A percentile compares a stretch with the other conserved stretches of the same genome.
phyloP scores from a whole-genome alignment of 768 basidiomycete species.

The Panus rudis region DNA sequence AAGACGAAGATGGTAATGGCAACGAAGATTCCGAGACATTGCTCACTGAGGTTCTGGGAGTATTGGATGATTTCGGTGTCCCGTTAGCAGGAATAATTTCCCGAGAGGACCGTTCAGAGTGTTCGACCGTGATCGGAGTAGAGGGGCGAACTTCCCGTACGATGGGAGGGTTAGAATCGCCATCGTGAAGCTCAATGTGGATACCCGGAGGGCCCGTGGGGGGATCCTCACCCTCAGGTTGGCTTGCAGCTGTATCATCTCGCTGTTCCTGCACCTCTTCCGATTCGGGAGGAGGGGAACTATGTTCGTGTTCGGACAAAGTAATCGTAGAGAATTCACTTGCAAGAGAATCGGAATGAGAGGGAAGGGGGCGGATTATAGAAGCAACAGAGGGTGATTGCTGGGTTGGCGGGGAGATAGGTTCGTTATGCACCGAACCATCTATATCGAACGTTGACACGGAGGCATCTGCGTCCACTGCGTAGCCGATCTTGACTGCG shows the following conservation, averaged over 20 bases:
- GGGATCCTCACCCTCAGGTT: no score
- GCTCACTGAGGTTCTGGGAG: conserved; percentile 3
- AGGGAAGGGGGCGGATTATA: conserved; percentile 11
- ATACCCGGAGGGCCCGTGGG: conserved; percentile 14
- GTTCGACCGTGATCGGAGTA: neutral
- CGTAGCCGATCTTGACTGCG: conserved; percentile 28
- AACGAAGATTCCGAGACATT: conserved; percentile 17
- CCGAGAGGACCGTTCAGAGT: conserved; percentile 4
- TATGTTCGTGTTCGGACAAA: conserved; percentile 4
- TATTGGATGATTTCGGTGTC: conserved; percentile 1
- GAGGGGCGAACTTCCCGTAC: neutral
- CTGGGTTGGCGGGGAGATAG: conserved; percentile 18
- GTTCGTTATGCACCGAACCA: conserved; percentile 19
- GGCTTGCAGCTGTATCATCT: no score
- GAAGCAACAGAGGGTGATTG: conserved; percentile 11
- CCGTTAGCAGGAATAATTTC: conserved; percentile 9
- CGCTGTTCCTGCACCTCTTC: conserved; percentile 5
- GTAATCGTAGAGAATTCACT: conserved; percentile 15
- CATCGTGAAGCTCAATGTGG: conserved; percentile 14
- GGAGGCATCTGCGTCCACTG: conserved; percentile 35
- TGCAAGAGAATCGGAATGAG: conserved; percentile 17
- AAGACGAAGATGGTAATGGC: conserved; percentile 25
- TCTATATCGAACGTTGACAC: conserved; percentile 57
- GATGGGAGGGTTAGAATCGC: neutral
- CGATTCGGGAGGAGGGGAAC: conserved; percentile 9